Percentiles rank a stretch among this genome's conserved stretches.
phyloP scores from a whole-genome alignment of 805 yeast genomes.

The Priceomyces melissophilus region DNA sequence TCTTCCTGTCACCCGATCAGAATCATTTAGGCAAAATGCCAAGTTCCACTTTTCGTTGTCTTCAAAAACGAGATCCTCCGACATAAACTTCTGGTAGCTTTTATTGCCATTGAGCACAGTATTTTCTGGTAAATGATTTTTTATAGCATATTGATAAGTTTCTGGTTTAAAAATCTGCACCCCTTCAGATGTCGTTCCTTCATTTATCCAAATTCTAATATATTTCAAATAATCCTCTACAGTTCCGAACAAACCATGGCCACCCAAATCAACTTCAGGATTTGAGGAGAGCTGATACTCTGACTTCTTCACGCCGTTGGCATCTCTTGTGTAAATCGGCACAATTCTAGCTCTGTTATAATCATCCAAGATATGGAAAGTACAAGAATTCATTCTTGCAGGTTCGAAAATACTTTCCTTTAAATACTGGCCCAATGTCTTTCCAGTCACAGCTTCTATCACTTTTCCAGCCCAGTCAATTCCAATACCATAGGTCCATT shows the following conservation, averaged over 20 bases:
- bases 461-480: constrained; percentile 38
- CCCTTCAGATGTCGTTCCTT: constrained; percentile 38
- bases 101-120: neutral
- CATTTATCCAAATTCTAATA: constrained; percentile 37
- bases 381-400: constrained; percentile 15
- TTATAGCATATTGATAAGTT: constrained; percentile 27
- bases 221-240: constrained; percentile 38
- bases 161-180: constrained; percentile 24
- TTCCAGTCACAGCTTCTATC: constrained; percentile 25
- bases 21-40: constrained; percentile 23
- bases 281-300: constrained; percentile 3
- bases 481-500: constrained; percentile 31
- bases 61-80: constrained; percentile 6
- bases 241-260: constrained; percentile 42
- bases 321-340: too few species aligned
- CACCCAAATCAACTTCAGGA: constrained; percentile 34
- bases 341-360: too few species aligned
- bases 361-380: too few species aligned
- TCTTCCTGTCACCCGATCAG: constrained; percentile 31
- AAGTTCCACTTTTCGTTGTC: constrained; percentile 22
- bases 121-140: constrained; percentile 29
- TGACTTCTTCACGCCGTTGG: too few species aligned
- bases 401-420: constrained; percentile 25
- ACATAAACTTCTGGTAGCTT: constrained; percentile 1
- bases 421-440: constrained; percentile 22